Percentiles rank a stretch among this genome's conserved stretches.
phyloP scores from a whole-genome alignment of 164 flowering plant species.

The Saururus chinensis region DNA sequence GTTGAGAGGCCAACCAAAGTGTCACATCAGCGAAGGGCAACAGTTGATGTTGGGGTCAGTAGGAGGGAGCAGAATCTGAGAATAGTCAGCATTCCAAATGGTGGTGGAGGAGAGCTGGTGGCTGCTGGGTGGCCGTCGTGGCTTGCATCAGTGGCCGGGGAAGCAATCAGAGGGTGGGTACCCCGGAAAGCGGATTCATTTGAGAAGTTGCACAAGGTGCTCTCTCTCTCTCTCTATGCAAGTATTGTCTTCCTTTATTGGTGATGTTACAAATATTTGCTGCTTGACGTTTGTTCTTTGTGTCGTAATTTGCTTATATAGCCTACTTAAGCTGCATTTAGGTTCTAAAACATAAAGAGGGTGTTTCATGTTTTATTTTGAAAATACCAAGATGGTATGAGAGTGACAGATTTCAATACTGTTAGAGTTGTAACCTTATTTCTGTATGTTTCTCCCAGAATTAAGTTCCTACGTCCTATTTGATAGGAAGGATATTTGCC shows the following conservation, averaged over 20 bases:
- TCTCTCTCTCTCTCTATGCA: conserved; percentile 3
- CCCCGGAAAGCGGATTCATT: conserved; percentile 31
- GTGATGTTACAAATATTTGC: not conserved
- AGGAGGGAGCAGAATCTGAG: conserved; percentile 10
- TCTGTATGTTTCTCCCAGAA: too few species aligned
- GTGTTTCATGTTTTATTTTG: too few species aligned
- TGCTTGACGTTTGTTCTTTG: too few species aligned
- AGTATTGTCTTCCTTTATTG: not conserved
- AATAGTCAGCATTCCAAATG: conserved; percentile 17
- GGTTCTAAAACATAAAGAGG: too few species aligned
- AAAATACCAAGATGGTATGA: too few species aligned
- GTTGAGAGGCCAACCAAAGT: conserved; percentile 6
- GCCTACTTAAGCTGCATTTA: too few species aligned
- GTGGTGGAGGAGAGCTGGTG: conserved; percentile 9
- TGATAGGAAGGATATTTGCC: too few species aligned
- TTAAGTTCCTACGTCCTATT: too few species aligned
- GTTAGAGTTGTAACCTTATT: too few species aligned
- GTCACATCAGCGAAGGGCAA: conserved; percentile 18
- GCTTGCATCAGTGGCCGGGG: conserved; percentile 26
- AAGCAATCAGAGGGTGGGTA: conserved; percentile 30
- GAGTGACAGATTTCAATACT: too few species aligned
- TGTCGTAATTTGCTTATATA: too few species aligned
- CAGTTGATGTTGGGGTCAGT: conserved; percentile 12
- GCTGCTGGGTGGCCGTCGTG: conserved; percentile 29
- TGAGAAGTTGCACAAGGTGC: conserved; percentile 30